Evolutionary conservation across 768 basidiomycete species (phyloP), one percentile per base, ranked within the genome.

Genomic region (Auriscalpium microsporum): DNA sequence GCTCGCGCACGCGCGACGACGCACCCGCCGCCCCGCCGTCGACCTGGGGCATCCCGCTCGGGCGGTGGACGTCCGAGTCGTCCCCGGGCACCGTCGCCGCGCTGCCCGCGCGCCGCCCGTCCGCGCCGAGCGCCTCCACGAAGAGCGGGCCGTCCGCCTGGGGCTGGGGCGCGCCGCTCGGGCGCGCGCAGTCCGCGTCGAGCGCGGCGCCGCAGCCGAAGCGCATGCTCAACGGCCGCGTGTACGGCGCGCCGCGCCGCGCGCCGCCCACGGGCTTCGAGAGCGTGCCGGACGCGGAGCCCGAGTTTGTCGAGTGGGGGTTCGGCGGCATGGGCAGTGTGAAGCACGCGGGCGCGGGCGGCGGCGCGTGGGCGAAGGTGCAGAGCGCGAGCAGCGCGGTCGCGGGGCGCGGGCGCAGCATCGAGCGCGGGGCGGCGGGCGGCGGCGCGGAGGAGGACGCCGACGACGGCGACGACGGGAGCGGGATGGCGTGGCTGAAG

Each of bases 241-340:
- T 91, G 0, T 93, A 93, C 60, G 90, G 90, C 45, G 74, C 53
- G 19, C 49, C 53, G 58, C 42, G 37, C 44, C 9, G 28, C n/a
- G 8, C 37, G 36, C n/a, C 13, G 42, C 19, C n/a, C 6, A 5
- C 11, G 23, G 35, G 13, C 60, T 87, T 87, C 54, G 79, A 76
- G 3, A 82, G 75, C 55, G 80, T 53, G 45, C 53, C 45, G 8
- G 58, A 82, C 34, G 76, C 81, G 0, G 87, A 89, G 56, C 86
- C 86, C 45, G 85, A 84, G 64, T 94, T 94, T 62, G 87, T 91
- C 14, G 90, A 94, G 68, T 94, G 90, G 90, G 90, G 90, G 1
- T 86, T 86, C 54, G 87, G 87, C 34, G 87, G 87, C 4, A 84
- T 90, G 84, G 90, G 90, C 16, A 79, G 78, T 37, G 75, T 75